Evolutionary conservation across 1,284 basidiomycete genomes (phyloP).

Genomic region (Puccinia hordei): DNA sequence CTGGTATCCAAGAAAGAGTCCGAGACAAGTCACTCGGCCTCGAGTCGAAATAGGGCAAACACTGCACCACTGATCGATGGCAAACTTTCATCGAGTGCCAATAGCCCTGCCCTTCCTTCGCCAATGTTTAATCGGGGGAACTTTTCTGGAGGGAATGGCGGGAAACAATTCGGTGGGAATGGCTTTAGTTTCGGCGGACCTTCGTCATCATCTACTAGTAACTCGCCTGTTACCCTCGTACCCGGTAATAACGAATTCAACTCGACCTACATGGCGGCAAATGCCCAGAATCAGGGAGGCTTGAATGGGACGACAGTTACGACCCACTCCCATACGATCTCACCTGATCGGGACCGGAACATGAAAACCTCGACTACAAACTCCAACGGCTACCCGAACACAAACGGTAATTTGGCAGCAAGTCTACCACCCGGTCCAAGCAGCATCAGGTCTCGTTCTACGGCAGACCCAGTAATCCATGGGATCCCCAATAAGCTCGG

Average conservation of each 20-base stretch:
- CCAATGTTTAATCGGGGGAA: constrained; percentile 17
- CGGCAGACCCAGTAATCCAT: not conserved
- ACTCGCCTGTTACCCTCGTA: not conserved
- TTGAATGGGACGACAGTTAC: not conserved
- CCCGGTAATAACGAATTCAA: not conserved
- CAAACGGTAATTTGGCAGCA: not conserved
- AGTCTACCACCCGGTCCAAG: not conserved
- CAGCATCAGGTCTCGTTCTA: not conserved
- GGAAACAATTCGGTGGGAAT: constrained; percentile 47
- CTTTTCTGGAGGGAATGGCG: constrained; percentile 12
- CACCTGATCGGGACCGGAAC: constrained; percentile 32
- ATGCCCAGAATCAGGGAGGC: too few species aligned
- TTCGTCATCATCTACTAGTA: constrained; percentile 2
- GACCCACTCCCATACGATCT: not conserved
- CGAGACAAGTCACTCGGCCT: not conserved
- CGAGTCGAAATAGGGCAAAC: constrained; percentile 37
- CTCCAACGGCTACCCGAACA: not conserved
- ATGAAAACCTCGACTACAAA: not conserved
- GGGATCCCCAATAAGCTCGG: not conserved
- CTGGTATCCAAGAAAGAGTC: constrained; percentile 31
- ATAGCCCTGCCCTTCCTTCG: constrained; percentile 19
- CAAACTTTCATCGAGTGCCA: not conserved
- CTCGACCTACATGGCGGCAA: not conserved
- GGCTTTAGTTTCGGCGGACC: constrained; percentile 47
- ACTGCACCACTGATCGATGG: constrained; percentile 26